These are phyloP conservation scores for Pezicula radicicola DNA, from an alignment of 2,329 filamentous ascomycete genomes.

Conservation along the genomic window DNA sequence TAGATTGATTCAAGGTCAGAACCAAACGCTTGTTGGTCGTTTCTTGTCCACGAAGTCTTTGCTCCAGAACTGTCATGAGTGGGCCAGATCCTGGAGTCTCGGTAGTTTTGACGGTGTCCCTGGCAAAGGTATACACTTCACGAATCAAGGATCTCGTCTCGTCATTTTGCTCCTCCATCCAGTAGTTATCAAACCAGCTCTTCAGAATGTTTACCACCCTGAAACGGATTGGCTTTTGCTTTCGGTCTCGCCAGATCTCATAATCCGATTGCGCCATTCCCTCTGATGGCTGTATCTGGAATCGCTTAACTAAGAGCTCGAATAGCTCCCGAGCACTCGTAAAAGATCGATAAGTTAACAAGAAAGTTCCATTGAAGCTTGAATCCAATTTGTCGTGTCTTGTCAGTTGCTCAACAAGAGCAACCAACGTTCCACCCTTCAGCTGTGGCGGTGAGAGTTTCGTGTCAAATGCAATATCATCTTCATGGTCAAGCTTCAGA, in stretches of 20 bases:
- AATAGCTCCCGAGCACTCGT: constrained; percentile 89
- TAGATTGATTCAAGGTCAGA: constrained; percentile 77
- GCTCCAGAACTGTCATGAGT: constrained; percentile 82
- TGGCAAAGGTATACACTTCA: constrained; percentile 86
- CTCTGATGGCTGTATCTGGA: constrained; percentile 87
- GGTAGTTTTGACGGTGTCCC: constrained; percentile 87
- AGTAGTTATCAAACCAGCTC: constrained; percentile 97
- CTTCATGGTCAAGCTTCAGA: constrained; percentile 81
- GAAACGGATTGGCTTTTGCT: constrained; percentile 94
- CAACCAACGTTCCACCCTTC: constrained; percentile 85
- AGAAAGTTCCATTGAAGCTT: constrained; percentile 95
- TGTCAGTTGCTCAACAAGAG: constrained; percentile 90
- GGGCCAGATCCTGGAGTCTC: constrained; percentile 87
- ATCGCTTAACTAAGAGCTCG: constrained; percentile 86
- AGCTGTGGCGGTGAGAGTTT: constrained; percentile 75
- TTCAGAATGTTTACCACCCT: constrained; percentile 97
- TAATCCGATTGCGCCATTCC: constrained; percentile 74
- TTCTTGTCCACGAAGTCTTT: constrained; percentile 84
- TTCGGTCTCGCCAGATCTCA: constrained; percentile 85
- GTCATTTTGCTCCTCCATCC: constrained; percentile 93
- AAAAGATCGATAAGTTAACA: constrained; percentile 94
- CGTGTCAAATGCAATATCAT: constrained; percentile 84
- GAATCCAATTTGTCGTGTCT: constrained; percentile 94
- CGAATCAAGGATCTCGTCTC: constrained; percentile 82
- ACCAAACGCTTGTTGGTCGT: constrained; percentile 82